Evolutionary conservation across 2,329 filamentous ascomycete species (phyloP), one percentile per base, ranked within the genome.

Genomic region (Colletotrichum simmondsii): DNA sequence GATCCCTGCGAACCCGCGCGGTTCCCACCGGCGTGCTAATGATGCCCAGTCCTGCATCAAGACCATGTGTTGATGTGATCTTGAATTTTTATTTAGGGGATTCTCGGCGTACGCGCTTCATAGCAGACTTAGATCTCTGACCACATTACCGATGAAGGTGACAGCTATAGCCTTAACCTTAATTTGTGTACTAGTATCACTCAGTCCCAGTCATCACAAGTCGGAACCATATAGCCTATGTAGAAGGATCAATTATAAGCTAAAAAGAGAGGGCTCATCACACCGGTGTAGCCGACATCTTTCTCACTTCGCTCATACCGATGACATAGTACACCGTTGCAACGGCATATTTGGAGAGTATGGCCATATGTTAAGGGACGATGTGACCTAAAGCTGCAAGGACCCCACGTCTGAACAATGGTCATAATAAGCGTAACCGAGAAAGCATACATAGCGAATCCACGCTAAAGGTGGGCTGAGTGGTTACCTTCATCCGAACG

Each of bases 1-100:
- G 22, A 61, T 61, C 65, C 57, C 53, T 68, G 65, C 57, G 32
- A 53, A 53, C 57, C 57, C 65, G 65, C 65, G 65, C 65, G 65
- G 65, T 26, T 0, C 80, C 83, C 0, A 61, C 68, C 0, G 81
- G 78, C 0, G 79, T 77, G 22, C 42, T 49, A 19, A 8, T n/a
- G n/a, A 19, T 49, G 42, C 42, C 42, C 42, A 49, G 19, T 49
- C 19, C 42, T 49, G 19, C 42, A 19, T 49, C 42, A 49, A 49
- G 5, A 49, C n/a, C 19, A 19, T 49, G 16, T 49, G 19, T n/a
- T 49, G 42, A 49, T 19, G 16, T 19, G 42, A 46, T 46, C 16
- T 19, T n/a, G 19, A n/a, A 46, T 19, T 46, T 49, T n/a, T 1
- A 19, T 19, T 11, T n/a, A n/a, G 42, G 19, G 19, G n/a, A 19